phyloP scores from a whole-genome alignment of 495 filamentous ascomycete species.

The Bacidia gigantensis region DNA sequence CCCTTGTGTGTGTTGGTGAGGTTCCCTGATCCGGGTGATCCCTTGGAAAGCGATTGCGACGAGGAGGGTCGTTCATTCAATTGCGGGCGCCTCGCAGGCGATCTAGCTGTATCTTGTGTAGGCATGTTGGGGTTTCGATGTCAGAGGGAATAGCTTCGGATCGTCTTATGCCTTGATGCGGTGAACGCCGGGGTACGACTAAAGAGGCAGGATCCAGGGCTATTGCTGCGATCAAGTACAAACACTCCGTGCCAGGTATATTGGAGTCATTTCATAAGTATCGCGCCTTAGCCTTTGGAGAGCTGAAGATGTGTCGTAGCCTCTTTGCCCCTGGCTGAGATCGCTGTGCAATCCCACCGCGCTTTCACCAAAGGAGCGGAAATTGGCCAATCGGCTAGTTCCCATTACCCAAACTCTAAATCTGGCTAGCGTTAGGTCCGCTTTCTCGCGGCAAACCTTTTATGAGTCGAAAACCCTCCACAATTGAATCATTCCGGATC shows the following conservation, averaged over 20 bases:
- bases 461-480: too few species aligned
- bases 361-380: not conserved
- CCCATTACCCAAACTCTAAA: not conserved
- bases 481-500: not conserved
- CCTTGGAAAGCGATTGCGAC: slow-evolving; percentile 14
- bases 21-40: slow-evolving; percentile 8
- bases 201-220: too few species aligned
- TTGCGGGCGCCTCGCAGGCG: slow-evolving; percentile 13
- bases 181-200: not conserved
- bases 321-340: not conserved
- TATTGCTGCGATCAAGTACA: too few species aligned
- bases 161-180: not conserved
- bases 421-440: not conserved
- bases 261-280: too few species aligned
- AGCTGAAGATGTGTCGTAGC: not conserved
- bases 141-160: not conserved
- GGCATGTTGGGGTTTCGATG: not conserved
- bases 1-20: slow-evolving; percentile 14
- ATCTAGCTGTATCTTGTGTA: not conserved
- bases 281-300: not conserved
- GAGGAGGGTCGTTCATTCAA: slow-evolving; percentile 14
- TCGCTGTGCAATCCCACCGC: not conserved
- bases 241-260: too few species aligned
- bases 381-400: not conserved
- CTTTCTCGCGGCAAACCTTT: not conserved